phyloP scores from a whole-genome alignment of 2,329 filamentous ascomycete genomes.

The Pseudogymnoascus sp. region DNA sequence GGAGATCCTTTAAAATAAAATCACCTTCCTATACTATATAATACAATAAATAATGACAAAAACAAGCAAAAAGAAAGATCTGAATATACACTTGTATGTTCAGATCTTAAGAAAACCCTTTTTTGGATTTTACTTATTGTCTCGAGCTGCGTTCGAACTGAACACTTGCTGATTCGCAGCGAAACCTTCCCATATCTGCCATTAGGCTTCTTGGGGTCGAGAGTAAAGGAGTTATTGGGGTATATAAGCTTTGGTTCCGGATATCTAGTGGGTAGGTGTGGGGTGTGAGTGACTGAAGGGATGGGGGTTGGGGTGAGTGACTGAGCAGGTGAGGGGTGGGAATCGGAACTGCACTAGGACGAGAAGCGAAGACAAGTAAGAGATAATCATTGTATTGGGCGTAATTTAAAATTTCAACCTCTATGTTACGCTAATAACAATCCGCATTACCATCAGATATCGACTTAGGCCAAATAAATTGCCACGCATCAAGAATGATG shows the following conservation, averaged over 20 bases:
- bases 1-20: too few species aligned
- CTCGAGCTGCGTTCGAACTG: not conserved
- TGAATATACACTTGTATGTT: not conserved
- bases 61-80: not conserved
- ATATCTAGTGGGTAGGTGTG: not conserved
- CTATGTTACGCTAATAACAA: not conserved
- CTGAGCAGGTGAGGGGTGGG: not conserved
- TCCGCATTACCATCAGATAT: not conserved
- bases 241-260: slow-evolving; percentile 1
- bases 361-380: not conserved
- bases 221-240: not conserved
- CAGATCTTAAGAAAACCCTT: not conserved
- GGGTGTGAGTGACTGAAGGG: not conserved
- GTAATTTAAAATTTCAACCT: not conserved
- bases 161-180: not conserved
- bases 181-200: not conserved
- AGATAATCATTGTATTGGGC: not conserved
- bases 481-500: not conserved
- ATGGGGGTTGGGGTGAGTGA: not conserved
- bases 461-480: not conserved
- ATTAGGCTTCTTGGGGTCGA: not conserved
- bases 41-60: too few species aligned
- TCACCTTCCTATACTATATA: too few species aligned
- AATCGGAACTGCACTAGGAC: not conserved
- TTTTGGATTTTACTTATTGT: not conserved